Conservation (phyloP, 345 rosid genomes). For the Lumnitzera littorea region DNA sequence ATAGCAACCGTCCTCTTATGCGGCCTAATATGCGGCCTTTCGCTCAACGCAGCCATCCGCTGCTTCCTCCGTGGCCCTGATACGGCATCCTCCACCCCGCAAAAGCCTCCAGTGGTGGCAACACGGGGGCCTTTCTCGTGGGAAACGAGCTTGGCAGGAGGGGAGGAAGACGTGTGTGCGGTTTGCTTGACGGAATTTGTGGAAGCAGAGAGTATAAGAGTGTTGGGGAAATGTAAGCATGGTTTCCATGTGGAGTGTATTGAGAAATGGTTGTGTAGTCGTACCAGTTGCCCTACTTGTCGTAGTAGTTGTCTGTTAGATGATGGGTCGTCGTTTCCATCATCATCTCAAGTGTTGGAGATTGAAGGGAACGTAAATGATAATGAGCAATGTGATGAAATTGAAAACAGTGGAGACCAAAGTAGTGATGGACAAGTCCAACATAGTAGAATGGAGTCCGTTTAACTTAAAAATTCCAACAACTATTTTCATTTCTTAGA, state of each 20-base stretch:
- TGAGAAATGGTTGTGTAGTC: slow-evolving; percentile 55
- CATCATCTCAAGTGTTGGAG: background rate
- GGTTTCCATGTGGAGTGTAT: slow-evolving; percentile 75
- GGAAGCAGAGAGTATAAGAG: slow-evolving; percentile 55
- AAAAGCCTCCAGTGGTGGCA: slow-evolving; percentile 22
- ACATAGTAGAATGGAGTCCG: no score
- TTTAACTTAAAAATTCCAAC: no score
- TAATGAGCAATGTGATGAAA: no score
- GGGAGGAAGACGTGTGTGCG: slow-evolving; percentile 36
- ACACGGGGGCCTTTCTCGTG: slow-evolving; percentile 32
- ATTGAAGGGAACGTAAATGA: no score
- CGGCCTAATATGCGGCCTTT: slow-evolving; percentile 46
- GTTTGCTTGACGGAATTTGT: slow-evolving; percentile 72
- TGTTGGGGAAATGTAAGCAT: slow-evolving; percentile 61
- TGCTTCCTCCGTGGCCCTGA: slow-evolving; percentile 34
- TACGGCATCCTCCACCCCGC: background rate
- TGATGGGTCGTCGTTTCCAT: slow-evolving; percentile 7
- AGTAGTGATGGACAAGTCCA: no score
- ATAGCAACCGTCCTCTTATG: slow-evolving; percentile 53
- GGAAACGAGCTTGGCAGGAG: slow-evolving; percentile 22
- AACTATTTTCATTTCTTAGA: no score
- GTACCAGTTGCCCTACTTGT: slow-evolving; percentile 79
- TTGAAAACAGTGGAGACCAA: no score
- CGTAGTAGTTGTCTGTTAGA: slow-evolving; percentile 32
- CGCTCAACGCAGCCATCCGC: slow-evolving; percentile 56